A percentile compares a stretch with the other conserved stretches of the same genome.
Evolutionary conservation across 192 early-diverging fungal species (phyloP).

Genomic region (Geranomyces michiganensis): DNA sequence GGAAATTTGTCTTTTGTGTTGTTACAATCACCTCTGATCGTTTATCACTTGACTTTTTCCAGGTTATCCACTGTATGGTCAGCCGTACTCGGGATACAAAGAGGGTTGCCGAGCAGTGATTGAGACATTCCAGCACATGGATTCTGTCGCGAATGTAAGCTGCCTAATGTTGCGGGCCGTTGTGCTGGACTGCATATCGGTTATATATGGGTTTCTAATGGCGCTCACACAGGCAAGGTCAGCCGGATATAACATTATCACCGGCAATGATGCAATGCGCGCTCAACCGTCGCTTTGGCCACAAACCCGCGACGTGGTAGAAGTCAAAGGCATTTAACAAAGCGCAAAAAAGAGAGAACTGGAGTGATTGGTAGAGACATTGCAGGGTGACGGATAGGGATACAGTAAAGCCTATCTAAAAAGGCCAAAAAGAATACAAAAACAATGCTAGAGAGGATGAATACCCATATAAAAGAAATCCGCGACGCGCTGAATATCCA

Average conservation of each 20-base stretch:
- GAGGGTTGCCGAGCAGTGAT: constrained; percentile 44
- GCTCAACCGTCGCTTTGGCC: constrained; percentile 2
- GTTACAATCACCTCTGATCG: too few species aligned
- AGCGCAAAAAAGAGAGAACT: too few species aligned
- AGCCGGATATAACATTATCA: constrained; percentile 46
- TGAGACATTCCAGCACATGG: constrained; percentile 41
- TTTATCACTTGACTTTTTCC: too few species aligned
- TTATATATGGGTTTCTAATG: too few species aligned
- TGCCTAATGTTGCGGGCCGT: not conserved
- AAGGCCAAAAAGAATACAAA: too few species aligned
- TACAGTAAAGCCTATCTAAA: too few species aligned
- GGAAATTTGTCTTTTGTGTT: constrained; percentile 15
- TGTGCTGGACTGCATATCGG: too few species aligned
- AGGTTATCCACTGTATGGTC: constrained; percentile 26
- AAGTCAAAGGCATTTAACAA: not conserved
- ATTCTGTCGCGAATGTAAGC: constrained; percentile 43
- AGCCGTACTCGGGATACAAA: constrained; percentile 45
- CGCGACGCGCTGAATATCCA: too few species aligned
- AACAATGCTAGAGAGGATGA: too few species aligned
- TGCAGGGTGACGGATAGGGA: too few species aligned
- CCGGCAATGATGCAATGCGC: constrained; percentile 24
- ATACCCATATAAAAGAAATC: too few species aligned
- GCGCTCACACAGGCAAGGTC: constrained; percentile 37
- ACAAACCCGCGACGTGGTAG: constrained; percentile 12
- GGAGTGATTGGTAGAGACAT: too few species aligned